Evolutionary conservation across 495 filamentous ascomycete genomes (phyloP).

Genomic region (Oidiodendron maius): DNA sequence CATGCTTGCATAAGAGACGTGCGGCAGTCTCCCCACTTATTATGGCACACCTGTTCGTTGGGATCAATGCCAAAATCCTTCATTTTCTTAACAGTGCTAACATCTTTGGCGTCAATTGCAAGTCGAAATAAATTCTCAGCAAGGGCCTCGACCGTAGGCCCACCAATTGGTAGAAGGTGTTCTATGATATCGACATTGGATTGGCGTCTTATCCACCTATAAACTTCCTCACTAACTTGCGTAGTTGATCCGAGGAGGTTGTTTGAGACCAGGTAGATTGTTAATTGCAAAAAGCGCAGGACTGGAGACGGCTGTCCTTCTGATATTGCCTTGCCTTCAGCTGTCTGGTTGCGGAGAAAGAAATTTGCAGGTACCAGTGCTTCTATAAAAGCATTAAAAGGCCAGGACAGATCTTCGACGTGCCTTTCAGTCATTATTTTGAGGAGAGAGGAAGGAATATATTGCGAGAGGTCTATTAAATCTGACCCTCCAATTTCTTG

Average conservation of each 20-base stretch:
- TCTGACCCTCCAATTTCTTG: constrained; percentile 1
- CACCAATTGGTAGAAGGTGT: constrained; percentile 10
- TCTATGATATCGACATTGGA: constrained; percentile 4
- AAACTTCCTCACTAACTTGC: constrained; percentile 4
- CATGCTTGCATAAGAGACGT: constrained; percentile 1
- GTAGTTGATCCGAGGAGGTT: constrained; percentile 6
- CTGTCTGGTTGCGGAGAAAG: neutral
- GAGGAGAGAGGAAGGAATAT: neutral
- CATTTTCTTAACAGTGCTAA: constrained; percentile 11
- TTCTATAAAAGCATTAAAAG: constrained; percentile 5
- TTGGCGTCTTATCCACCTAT: constrained; percentile 8
- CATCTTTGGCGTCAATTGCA: constrained; percentile 11
- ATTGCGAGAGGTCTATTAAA: constrained; percentile 3
- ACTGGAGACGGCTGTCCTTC: neutral
- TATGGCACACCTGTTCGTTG: constrained; percentile 7
- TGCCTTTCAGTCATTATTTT: constrained; percentile 1
- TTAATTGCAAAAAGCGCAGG: constrained; percentile 4
- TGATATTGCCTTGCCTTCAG: constrained; percentile 2
- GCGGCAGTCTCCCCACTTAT: neutral
- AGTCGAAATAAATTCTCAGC: constrained; percentile 13
- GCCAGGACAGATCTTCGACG: neutral
- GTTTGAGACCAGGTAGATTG: constrained; percentile 15
- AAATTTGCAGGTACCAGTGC: constrained; percentile 6
- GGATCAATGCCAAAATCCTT: constrained; percentile 11
- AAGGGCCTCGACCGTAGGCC: constrained; percentile 12